Base-by-base conservation (phyloP, 2,329 filamentous ascomycete genomes). In the Neophaeococcomyces aloes region DNA sequence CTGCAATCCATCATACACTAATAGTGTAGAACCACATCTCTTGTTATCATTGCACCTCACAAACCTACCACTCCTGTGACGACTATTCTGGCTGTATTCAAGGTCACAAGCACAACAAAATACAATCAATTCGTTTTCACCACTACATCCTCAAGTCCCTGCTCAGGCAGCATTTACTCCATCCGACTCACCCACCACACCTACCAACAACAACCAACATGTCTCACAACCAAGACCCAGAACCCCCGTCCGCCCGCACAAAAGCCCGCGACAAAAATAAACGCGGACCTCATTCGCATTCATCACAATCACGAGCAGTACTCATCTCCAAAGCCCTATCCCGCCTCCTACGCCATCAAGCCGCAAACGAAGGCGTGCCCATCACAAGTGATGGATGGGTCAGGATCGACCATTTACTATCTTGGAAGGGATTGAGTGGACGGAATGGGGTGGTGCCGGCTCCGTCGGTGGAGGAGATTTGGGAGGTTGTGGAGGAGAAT, bases 391-490 rank as follows among this genome's bases (percentile, higher is more conserved):
- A 75, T 29, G 79, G 79, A 11, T 83, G 77, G 58, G 70, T 76
- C 18, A 75, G 71, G 53, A 70, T 81, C 23, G 62, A 65, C 23
- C 76, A 79, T 49, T 66, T 79, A 70, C 67, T 82, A 29, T 63
- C 65, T 55, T 78, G 75, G 60, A 68, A 68, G 40, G 73, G 71
- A 34, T 64, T 95, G 43, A 37, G 32, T 13, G 17, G 3, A 3
- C 37, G 34, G 19, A 76, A 75, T 50, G 77, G 75, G 3, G 70
- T 94, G 7, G 72, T 83, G 48, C 53, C 53, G 8, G 41, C 48
- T 3, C 75, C 83, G n/a, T 83, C 81, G 0, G 75, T 94, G 45
- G 65, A 71, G 2, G 89, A 95, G 53, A 71, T 98, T 50, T 69
- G 75, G 42, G 61, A 71, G 7, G 73, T 81, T 13, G 87, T 95